Conservation (phyloP, 2,329 filamentous ascomycete species). For the Pseudocercospora vitis region DNA sequence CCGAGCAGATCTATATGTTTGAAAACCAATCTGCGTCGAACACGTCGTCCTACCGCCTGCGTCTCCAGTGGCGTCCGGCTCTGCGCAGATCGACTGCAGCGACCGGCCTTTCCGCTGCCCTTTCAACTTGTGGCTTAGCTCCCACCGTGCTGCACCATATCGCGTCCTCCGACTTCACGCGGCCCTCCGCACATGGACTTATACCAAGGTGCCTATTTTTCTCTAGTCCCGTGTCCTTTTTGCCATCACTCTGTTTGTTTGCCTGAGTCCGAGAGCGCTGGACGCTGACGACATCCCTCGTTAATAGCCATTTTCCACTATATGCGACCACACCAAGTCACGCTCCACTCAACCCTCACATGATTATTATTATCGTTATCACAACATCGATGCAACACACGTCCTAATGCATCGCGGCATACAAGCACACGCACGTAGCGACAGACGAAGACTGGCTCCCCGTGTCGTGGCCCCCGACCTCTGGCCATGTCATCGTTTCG, state of each 20-base stretch:
- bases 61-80: conserved; percentile 1
- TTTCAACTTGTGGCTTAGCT: background rate
- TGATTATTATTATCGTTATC: background rate
- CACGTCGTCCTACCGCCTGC: conserved; percentile 1
- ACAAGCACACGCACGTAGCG: background rate
- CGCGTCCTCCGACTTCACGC: conserved; percentile 11
- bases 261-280: conserved; percentile 15
- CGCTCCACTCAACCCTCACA: conserved; percentile 9
- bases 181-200: background rate
- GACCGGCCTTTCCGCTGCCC: background rate
- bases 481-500: conserved; percentile 7
- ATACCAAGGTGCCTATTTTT: conserved; percentile 15
- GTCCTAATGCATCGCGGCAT: conserved; percentile 11
- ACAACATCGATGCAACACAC: background rate
- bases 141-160: background rate
- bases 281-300: conserved; percentile 16
- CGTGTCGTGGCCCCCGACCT: background rate
- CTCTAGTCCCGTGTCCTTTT: conserved; percentile 2
- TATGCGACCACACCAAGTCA: conserved; percentile 9
- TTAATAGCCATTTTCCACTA: conserved; percentile 8
- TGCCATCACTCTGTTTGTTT: background rate
- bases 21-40: background rate
- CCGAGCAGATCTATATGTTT: background rate
- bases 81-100: background rate
- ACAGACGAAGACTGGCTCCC: background rate